phyloP scores from a whole-genome alignment of 73 alveolate species.

The Effrenium voratum region DNA sequence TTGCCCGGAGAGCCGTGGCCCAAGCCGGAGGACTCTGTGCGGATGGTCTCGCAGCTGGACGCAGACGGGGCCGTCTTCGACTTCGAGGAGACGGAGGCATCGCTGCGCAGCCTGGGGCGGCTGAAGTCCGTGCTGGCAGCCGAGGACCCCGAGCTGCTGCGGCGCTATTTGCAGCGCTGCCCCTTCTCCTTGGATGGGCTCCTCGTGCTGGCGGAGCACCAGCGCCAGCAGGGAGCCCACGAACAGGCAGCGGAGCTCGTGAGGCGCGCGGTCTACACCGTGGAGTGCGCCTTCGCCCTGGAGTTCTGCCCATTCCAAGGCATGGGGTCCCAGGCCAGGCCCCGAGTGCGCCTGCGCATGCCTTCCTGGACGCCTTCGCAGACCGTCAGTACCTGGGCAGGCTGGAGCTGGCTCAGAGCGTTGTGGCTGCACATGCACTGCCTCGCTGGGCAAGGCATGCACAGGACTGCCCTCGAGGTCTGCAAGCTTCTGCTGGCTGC shows the following conservation, averaged over 20 bases:
- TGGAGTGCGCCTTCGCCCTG: constrained; percentile 73
- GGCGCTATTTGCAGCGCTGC: constrained; percentile 14
- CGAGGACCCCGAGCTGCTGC: constrained; percentile 73
- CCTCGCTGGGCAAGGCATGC: constrained; percentile 78
- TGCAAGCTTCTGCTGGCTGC: constrained; percentile 69
- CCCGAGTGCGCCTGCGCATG: constrained; percentile 13
- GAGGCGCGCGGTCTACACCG: constrained; percentile 58
- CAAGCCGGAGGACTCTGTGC: constrained; percentile 26
- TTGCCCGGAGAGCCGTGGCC: constrained; percentile 56
- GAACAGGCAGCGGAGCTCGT: constrained; percentile 68
- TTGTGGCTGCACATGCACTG: constrained; percentile 73
- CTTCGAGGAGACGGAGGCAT: constrained; percentile 14
- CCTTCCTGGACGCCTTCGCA: neutral
- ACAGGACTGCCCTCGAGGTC: constrained; percentile 52
- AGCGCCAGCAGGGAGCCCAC: constrained; percentile 42
- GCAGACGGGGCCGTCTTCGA: constrained; percentile 37
- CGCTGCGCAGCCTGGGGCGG: constrained; percentile 20
- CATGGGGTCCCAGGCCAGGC: neutral
- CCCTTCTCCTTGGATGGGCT: constrained; percentile 72
- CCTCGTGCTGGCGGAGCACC: constrained; percentile 71
- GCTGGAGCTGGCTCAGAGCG: constrained; percentile 68
- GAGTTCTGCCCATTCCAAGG: constrained; percentile 64
- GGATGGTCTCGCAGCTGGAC: constrained; percentile 2
- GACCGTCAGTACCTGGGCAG: neutral
- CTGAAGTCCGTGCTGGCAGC: constrained; percentile 34